Evolutionary conservation across 371 early-diverging fungal genomes (phyloP).

Genomic region (Actinomortierella wolfii): DNA sequence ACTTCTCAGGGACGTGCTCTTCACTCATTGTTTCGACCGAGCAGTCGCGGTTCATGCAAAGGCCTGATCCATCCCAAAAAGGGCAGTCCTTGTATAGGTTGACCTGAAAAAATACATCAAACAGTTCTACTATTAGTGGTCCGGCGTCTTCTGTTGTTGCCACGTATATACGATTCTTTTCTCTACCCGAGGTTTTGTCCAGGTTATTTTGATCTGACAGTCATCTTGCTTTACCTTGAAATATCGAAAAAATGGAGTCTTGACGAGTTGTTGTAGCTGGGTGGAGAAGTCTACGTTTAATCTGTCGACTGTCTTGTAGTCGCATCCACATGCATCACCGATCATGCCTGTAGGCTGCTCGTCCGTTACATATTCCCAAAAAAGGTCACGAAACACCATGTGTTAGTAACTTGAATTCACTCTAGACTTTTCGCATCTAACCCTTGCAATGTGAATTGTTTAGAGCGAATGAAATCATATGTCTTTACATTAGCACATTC

Average conservation of each 20-base stretch:
- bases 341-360: slow-evolving; percentile 73
- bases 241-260: slow-evolving; percentile 87
- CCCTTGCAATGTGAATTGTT: background rate
- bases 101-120: slow-evolving; percentile 55
- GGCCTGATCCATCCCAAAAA: slow-evolving; percentile 86
- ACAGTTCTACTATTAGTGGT: background rate
- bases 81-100: slow-evolving; percentile 91
- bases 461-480: background rate
- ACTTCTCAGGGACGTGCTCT: slow-evolving; percentile 50
- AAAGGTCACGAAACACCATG: too few relatives aligned
- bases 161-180: background rate
- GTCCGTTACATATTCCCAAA: too few relatives aligned
- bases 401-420: too few relatives aligned
- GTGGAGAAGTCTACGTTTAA: slow-evolving; percentile 71
- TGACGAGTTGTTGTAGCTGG: slow-evolving; percentile 72
- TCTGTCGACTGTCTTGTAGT: slow-evolving; percentile 78
- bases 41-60: slow-evolving; percentile 88
- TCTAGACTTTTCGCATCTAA: background rate
- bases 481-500: too few relatives aligned
- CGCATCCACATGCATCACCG: slow-evolving; percentile 78
- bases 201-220: too few relatives aligned
- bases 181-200: slow-evolving; percentile 1
- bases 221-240: slow-evolving; percentile 65
- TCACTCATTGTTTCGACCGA: slow-evolving; percentile 84
- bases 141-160: background rate